A percentile compares a stretch with the other conserved stretches of the same genome.
phyloP scores from a whole-genome alignment of 78 protist genomes.

The Creolimax fragrantissima region DNA sequence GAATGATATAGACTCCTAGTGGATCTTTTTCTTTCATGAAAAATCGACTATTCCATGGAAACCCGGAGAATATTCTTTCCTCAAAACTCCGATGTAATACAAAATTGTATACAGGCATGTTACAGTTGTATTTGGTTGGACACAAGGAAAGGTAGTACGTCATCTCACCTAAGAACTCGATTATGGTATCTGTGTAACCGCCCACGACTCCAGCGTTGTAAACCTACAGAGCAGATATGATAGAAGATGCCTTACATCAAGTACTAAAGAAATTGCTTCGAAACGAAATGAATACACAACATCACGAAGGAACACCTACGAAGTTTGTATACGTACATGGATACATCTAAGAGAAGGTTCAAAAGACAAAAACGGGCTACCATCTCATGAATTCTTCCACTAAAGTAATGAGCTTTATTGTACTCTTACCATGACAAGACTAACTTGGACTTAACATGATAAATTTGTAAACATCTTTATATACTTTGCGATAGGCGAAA shows the following conservation, averaged over 20 bases:
- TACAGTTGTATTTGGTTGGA: neutral
- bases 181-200: neutral
- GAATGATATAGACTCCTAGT: neutral
- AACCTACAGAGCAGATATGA: too few species aligned
- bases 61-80: neutral
- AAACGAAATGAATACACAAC: neutral
- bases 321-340: too few species aligned
- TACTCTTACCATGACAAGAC: too few species aligned
- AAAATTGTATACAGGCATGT: constrained; percentile 5
- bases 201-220: constrained; percentile 4
- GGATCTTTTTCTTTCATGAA: constrained; percentile 3
- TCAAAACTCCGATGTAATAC: neutral
- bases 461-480: too few species aligned
- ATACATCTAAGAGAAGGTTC: too few species aligned
- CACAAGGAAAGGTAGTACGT: neutral
- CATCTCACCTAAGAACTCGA: neutral
- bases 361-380: too few species aligned
- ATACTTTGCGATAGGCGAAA: too few species aligned
- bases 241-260: too few species aligned
- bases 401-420: too few species aligned
- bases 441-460: too few species aligned
- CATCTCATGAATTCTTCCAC: too few species aligned
- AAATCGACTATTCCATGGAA: neutral
- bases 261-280: too few species aligned
- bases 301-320: neutral